Evolutionary conservation across 2,329 filamentous ascomycete species (phyloP), one percentile per base, ranked within the genome.

Genomic region (Talaromyces sp.): DNA sequence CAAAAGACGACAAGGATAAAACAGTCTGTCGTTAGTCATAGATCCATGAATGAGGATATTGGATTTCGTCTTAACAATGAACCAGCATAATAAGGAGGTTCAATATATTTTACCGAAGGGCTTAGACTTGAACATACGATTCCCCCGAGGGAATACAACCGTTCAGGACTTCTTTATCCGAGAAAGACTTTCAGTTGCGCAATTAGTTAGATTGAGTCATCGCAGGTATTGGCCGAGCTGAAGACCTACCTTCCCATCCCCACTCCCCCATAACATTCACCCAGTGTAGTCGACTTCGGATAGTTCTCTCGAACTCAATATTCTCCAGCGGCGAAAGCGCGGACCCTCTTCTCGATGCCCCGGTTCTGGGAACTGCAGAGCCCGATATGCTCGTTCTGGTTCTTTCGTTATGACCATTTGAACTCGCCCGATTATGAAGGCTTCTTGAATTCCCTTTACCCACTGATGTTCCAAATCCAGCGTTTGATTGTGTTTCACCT

Each of bases 201-300:
- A 2, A 19, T 10, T 20, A 3, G 14, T 35, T 36, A 33, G 29
- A 4, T 3, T 17, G 6, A n/a, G 9, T 16, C n/a, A 19, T 10
- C 3, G 1, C 17, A 2, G 13, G 22, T 16, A 24, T 43, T 58
- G 47, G 11, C 6, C n/a, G 16, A 3, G 22, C 5, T 6, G 16
- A 10, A 13, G 5, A 19, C 80, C 74, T 74, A 87, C 86, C 81
- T 79, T 89, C 86, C 86, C 86, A 89, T n/a, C 78, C 75, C 84
- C 84, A 87, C 60, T 88, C 86, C 56, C 81, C 82, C 86, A 89
- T 89, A 37, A 89, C 85, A 33, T 85, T 83, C 8, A 87, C 75
- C 86, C 86, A 89, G 70, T 89, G 86, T 63, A 87, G 70, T 41
- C 77, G 77, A 3, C 86, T 86, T 57, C 83, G 79, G n/a, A 89